Base-by-base conservation (phyloP, 2,329 filamentous ascomycete genomes). In the Sphaerulina populicola region DNA sequence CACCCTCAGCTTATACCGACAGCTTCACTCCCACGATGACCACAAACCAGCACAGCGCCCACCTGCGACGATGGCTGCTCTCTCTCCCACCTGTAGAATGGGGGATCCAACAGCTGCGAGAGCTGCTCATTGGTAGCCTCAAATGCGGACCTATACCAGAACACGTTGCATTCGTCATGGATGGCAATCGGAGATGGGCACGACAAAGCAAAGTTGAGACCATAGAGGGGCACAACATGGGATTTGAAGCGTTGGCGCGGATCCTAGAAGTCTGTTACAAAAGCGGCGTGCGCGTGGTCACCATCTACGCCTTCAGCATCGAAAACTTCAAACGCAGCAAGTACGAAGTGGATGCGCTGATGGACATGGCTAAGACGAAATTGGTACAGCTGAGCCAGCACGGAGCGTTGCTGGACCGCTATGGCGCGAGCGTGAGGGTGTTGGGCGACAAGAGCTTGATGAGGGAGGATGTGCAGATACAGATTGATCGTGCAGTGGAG, bases 101-200 rank as follows among this genome's bases (percentile, higher is more conserved):
- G 84, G 81, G 79, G n/a, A 76, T 94, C 54, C 81, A 80, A 53
- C 81, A 84, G 62, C 71, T 94, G 15, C 82, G 88, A 57, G 87
- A 94, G 67, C 74, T 95, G 45, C 77, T 97, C 56, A 93, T 98
- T 61, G 88, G 88, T 49, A 86, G 90, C 44, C 73, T 97, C 48
- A 84, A 84, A 65, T 91, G 96, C 70, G 93, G 93, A 0, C 88
- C 89, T 1, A 85, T 98, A 49, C 93, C 93, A 8, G 83, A 88
- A 64, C 93, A 98, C 80, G 81, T 98, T 54, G 93, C 93, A n/a
- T 98, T 98, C 66, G 91, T 96, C 62, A 98, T 98, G 93, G 93
- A 98, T 68, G 93, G 93, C 50, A 98, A 98, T 71, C 77, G 93
- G 63, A 85, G 93, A 41, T 98, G 94, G 73, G 93, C 93, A 11